phyloP scores from a whole-genome alignment of 306 rosid genomes.

The Lathyrus tuberosus region DNA sequence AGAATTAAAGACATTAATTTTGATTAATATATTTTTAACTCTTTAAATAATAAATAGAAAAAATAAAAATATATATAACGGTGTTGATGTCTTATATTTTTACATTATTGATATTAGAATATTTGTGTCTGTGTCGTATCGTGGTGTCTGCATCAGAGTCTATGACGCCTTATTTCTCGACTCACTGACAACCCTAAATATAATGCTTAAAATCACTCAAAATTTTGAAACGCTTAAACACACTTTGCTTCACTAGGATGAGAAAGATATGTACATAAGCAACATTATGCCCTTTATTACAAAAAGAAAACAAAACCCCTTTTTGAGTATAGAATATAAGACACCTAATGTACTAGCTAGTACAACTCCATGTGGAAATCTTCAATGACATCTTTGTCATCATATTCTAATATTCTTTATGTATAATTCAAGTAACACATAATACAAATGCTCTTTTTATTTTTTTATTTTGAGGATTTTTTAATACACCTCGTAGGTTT shows the following conservation, averaged over 20 bases:
- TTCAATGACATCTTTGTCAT: conserved; percentile 44
- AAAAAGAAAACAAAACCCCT: conserved; percentile 10
- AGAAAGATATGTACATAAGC: conserved; percentile 24
- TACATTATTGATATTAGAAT: too few species aligned
- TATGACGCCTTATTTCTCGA: too few species aligned
- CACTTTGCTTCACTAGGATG: conserved; percentile 27
- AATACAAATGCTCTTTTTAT: conserved; percentile 35
- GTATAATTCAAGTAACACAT: conserved; percentile 39
- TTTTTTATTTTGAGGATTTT: too few species aligned
- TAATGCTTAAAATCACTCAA: background rate
- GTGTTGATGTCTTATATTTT: too few species aligned
- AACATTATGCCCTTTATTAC: conserved; percentile 29
- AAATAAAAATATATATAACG: too few species aligned
- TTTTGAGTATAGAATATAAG: conserved; percentile 30
- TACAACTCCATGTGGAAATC: conserved; percentile 37
- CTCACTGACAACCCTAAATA: too few species aligned
- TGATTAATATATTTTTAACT: too few species aligned
- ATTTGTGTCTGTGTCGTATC: too few species aligned
- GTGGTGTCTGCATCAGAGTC: too few species aligned
- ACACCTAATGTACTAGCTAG: conserved; percentile 33
- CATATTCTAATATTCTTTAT: conserved; percentile 39
- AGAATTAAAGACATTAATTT: too few species aligned
- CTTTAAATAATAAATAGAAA: too few species aligned
- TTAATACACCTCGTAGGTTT: too few species aligned
- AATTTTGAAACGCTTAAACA: conserved; percentile 4